A percentile compares a stretch with the other conserved stretches of the same genome.
phyloP scores from a whole-genome alignment of 148 eudicot species.

The Cornus kousa region DNA sequence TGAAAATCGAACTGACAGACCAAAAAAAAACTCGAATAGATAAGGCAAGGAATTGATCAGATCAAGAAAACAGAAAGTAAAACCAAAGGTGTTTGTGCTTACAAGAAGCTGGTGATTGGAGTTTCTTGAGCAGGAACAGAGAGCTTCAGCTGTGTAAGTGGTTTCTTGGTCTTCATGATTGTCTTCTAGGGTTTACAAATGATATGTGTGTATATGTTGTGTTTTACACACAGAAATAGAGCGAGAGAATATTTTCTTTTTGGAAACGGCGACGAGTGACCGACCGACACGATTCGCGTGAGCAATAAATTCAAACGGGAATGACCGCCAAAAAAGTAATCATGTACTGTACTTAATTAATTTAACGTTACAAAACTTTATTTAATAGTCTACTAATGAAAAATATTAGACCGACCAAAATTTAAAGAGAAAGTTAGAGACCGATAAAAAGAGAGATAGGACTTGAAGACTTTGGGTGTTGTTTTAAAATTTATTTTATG shows the following conservation, averaged over 20 bases:
- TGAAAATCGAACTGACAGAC: no score
- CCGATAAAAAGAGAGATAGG: no score
- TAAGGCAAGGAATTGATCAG: not conserved
- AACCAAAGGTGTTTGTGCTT: constrained; percentile 5
- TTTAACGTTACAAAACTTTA: not conserved
- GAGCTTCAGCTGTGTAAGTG: constrained; percentile 86
- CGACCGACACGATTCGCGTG: not conserved
- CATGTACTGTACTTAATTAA: not conserved
- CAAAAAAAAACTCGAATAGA: no score
- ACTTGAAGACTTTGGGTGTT: no score
- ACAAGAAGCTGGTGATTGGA: constrained; percentile 77
- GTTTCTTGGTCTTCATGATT: constrained; percentile 66
- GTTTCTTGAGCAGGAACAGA: constrained; percentile 79
- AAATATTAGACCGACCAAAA: no score
- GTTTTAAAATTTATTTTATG: no score
- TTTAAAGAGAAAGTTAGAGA: not conserved
- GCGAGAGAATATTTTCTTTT: constrained; percentile 5
- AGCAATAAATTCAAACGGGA: constrained; percentile 24
- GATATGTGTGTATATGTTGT: no score
- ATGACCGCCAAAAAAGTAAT: constrained; percentile 35
- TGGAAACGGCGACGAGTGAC: constrained; percentile 10
- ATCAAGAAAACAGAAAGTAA: not conserved
- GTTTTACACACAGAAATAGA: not conserved
- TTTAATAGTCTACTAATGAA: no score
- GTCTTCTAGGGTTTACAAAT: constrained; percentile 30